phyloP scores from a whole-genome alignment of 2,329 filamentous ascomycete genomes.

The Trichoderma sp. region DNA sequence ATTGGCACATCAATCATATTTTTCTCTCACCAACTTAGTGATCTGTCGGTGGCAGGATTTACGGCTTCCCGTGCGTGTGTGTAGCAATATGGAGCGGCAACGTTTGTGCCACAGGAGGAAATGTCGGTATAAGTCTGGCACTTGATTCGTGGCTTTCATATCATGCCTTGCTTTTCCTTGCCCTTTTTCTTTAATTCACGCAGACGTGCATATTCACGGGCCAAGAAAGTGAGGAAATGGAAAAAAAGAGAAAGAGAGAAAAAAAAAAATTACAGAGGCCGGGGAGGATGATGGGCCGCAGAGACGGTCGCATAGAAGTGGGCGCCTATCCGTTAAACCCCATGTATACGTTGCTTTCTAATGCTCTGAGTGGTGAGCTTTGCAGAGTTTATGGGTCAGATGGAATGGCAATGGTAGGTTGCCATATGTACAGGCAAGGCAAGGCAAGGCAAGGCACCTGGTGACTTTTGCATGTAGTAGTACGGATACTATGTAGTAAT shows the following conservation, averaged over 20 bases:
- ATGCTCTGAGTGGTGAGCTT: not conserved
- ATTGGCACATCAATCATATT: conserved; percentile 2
- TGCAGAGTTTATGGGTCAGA: not conserved
- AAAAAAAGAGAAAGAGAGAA: not conserved
- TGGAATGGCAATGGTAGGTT: not conserved
- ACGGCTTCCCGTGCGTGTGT: not conserved
- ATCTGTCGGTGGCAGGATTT: conserved; percentile 6
- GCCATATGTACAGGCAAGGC: not conserved
- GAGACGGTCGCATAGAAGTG: conserved; percentile 20
- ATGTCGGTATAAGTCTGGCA: conserved; percentile 3
- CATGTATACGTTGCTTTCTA: not conserved
- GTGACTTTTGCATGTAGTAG: not conserved
- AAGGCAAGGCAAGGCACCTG: not conserved
- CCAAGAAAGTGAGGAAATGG: not conserved
- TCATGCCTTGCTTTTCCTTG: not conserved
- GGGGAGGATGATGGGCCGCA: conserved; percentile 17
- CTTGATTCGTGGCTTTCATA: conserved; percentile 2
- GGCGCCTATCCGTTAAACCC: conserved; percentile 7
- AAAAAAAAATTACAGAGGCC: not conserved
- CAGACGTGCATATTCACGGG: conserved; percentile 19
- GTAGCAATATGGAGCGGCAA: not conserved
- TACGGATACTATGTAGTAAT: too few relatives aligned
- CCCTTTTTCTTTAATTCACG: not conserved
- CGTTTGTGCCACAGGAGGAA: not conserved
- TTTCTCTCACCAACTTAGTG: not conserved